Evolutionary conservation across 495 filamentous ascomycete species (phyloP).

Genomic region (Amniculicola lignicola): DNA sequence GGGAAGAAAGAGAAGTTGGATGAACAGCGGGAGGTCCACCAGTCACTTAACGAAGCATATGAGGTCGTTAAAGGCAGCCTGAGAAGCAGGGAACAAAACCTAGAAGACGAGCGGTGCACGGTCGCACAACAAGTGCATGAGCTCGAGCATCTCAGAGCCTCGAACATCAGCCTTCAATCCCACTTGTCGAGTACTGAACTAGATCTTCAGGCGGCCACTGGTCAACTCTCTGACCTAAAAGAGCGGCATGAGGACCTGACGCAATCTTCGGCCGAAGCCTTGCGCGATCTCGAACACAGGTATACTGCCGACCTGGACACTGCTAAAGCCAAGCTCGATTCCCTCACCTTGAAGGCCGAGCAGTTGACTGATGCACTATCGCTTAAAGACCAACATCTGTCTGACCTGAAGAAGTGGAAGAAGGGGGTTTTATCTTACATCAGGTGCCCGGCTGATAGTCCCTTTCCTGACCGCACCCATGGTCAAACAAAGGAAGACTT

Average conservation of each 20-base stretch:
- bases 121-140: not conserved
- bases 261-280: conserved; percentile 5
- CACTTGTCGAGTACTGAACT: not conserved
- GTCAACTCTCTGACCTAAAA: conserved; percentile 3
- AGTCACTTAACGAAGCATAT: not conserved
- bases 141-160: not conserved
- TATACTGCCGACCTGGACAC: conserved; percentile 13
- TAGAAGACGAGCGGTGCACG: conserved; percentile 8
- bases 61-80: not conserved
- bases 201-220: not conserved
- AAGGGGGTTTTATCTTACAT: conserved; percentile 7
- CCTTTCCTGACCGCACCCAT: no score
- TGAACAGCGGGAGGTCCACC: no score
- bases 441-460: not conserved
- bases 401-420: conserved; percentile 24
- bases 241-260: conserved; percentile 2
- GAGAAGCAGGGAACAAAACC: not conserved
- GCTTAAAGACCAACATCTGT: not conserved
- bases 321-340: conserved; percentile 2
- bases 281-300: conserved; percentile 13
- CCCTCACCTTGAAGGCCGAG: conserved; percentile 11
- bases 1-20: not conserved
- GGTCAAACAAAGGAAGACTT: not conserved
- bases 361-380: conserved; percentile 19
- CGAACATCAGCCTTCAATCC: not conserved